A percentile compares a stretch with the other conserved stretches of the same genome.
These are phyloP conservation scores for Rosa lucieae DNA, from an alignment of 306 rosid genomes.

Conservation along the genomic window DNA sequence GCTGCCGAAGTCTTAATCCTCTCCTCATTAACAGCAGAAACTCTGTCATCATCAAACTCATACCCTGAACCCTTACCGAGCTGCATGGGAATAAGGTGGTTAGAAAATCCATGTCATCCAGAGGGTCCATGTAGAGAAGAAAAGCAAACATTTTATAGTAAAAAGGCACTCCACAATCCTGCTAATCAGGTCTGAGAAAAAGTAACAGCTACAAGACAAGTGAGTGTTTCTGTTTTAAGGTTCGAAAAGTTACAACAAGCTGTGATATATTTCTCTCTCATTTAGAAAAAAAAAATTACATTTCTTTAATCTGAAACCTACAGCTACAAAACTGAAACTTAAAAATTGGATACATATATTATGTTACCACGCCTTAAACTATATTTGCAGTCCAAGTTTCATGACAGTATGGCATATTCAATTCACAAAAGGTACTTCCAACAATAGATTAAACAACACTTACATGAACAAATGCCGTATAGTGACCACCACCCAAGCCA, in stretches of 20 bases:
- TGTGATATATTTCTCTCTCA: not conserved
- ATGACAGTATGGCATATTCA: not conserved
- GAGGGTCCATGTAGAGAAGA: not conserved
- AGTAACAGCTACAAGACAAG: not conserved
- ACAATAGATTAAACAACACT: constrained; percentile 32
- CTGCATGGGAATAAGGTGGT: constrained; percentile 44
- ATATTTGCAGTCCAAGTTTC: not conserved
- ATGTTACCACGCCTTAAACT: not conserved
- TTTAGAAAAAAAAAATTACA: not conserved
- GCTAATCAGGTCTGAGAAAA: not conserved
- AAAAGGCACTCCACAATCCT: not conserved
- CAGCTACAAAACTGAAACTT: not conserved
- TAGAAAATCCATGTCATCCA: not conserved
- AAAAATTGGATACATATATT: not conserved
- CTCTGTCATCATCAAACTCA: constrained; percentile 79
- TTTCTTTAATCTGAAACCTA: not conserved
- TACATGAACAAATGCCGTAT: constrained; percentile 80
- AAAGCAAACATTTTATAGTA: not conserved
- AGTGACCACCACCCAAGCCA: constrained; percentile 80
- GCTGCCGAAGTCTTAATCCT: constrained; percentile 67
- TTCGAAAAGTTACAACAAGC: not conserved
- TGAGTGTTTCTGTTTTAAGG: not conserved
- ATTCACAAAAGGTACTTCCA: not conserved
- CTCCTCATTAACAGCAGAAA: constrained; percentile 43
- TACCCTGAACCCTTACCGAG: constrained; percentile 54